These are phyloP conservation scores for Vigna hirtella DNA, from an alignment of 306 rosid genomes.

Conservation along the genomic window DNA sequence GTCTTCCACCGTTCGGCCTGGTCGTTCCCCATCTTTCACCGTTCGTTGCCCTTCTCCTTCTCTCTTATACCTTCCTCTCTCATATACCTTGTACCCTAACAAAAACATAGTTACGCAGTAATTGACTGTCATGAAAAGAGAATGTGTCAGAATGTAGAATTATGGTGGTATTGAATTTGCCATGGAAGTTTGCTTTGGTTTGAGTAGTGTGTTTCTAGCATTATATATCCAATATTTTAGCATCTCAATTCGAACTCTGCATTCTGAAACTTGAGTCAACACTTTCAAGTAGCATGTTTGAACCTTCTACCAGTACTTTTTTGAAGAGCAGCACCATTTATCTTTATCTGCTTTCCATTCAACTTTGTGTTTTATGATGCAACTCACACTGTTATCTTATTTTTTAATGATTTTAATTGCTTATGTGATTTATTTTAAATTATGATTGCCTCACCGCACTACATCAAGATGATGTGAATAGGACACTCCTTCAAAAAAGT, in stretches of 20 bases:
- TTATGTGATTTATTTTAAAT: too few species aligned
- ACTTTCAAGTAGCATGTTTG: not conserved
- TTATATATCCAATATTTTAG: constrained; percentile 11
- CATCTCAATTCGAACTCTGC: constrained; percentile 10
- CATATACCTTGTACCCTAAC: too few species aligned
- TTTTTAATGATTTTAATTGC: too few species aligned
- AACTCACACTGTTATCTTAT: not conserved
- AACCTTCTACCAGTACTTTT: not conserved
- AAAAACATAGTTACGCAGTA: not conserved
- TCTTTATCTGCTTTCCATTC: not conserved
- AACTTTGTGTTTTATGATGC: not conserved
- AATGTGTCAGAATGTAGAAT: not conserved
- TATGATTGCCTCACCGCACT: too few species aligned
- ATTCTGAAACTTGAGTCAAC: constrained; percentile 17
- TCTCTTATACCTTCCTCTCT: too few species aligned
- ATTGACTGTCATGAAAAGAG: not conserved
- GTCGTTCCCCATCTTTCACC: too few species aligned
- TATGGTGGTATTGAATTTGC: constrained; percentile 7
- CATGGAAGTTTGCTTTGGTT: not conserved
- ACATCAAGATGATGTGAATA: too few species aligned
- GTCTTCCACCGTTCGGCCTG: too few species aligned
- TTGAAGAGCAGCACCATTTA: not conserved
- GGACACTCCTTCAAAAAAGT: not conserved
- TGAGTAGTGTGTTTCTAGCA: not conserved
- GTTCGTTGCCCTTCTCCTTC: too few species aligned